Base-by-base conservation (phyloP, 768 basidiomycete genomes). In the Suillus bovinus region DNA sequence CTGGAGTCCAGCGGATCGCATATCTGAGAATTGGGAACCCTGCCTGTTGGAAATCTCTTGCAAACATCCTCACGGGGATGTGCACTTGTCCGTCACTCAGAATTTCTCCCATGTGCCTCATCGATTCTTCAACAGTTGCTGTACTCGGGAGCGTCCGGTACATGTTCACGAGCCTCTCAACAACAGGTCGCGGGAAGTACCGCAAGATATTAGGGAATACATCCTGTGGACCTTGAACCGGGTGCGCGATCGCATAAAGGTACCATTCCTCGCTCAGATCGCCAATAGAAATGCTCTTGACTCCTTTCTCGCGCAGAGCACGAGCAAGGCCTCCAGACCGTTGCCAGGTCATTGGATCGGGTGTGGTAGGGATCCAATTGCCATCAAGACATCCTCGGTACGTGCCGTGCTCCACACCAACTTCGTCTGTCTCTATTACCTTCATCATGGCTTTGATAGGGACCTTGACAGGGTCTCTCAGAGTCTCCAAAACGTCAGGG, bases 191-290 rank as follows among this genome's bases (percentile, higher is more conserved):
- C 2, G 84, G 81, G 70, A 86, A 90, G 69, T 88, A 91, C 60
- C 89, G 74, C 67, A 79, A 73, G 54, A 92, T 67, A 66, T 89
- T 89, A 10, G 78, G 77, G 31, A 80, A 69, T 11, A 91, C 77
- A 64, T 91, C 90, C 27, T 65, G 65, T 24, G 79, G 73, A 10
- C 77, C 72, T 13, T 70, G 58, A 54, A 90, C 81, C 0, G 85
- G 83, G 70, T 90, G 84, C 5, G 88, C 84, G 66, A 91, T 86
- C 16, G 88, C 83, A 66, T 91, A 91, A 57, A 91, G 80, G 70
- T 85, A 89, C 89, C 90, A 91, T 71, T 92, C 90, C 66, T 91
- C 88, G 17, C 77, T 79, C 56, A 90, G 78, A 60, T 90, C 87
- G 10, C 91, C 90, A n/a, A 88, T 74, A 56, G 86, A 76, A 61